These are phyloP conservation scores for Caulochytrium protostelioides DNA, from an alignment of 371 early-diverging fungal genomes.

Conservation along the genomic window DNA sequence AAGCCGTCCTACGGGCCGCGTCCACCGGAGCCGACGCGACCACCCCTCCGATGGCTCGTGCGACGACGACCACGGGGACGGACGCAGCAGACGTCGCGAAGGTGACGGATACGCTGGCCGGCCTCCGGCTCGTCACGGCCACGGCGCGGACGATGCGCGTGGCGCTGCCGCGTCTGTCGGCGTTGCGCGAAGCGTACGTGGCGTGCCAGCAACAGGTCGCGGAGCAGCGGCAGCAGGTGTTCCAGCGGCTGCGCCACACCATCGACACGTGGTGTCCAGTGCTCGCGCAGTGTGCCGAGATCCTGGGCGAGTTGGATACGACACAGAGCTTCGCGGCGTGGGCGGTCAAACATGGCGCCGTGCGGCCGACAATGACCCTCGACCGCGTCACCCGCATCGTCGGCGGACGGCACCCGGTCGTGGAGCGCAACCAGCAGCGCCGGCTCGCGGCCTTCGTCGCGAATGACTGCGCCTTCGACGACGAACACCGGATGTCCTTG, in stretches of 20 bases:
- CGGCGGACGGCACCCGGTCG: slow-evolving; percentile 71
- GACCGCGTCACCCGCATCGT: slow-evolving; percentile 8
- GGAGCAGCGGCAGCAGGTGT: too few species aligned
- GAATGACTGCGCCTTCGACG: slow-evolving; percentile 47
- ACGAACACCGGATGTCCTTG: slow-evolving; percentile 34
- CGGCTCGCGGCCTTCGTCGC: slow-evolving; percentile 41
- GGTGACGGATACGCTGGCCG: too few species aligned
- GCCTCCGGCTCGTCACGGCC: too few species aligned
- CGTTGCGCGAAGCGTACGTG: too few species aligned
- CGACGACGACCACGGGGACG: too few species aligned
- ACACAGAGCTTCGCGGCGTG: slow-evolving; percentile 10
- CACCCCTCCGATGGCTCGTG: too few species aligned
- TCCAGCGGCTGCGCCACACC: too few species aligned
- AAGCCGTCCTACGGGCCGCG: too few species aligned
- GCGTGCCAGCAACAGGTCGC: too few species aligned
- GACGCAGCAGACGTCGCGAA: too few species aligned
- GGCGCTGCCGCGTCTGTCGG: slow-evolving; percentile 14
- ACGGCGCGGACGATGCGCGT: slow-evolving; percentile 11
- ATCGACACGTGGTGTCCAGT: slow-evolving; percentile 7
- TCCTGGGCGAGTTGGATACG: slow-evolving; percentile 15
- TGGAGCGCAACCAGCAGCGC: slow-evolving; percentile 43
- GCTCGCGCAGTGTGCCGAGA: slow-evolving; percentile 9
- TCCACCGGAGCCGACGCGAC: too few species aligned
- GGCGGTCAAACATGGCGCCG: slow-evolving; percentile 8
- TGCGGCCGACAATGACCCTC: slow-evolving; percentile 10